These are phyloP conservation scores for Podospora tetraspora DNA, from an alignment of 495 filamentous ascomycete genomes.

Conservation along the genomic window DNA sequence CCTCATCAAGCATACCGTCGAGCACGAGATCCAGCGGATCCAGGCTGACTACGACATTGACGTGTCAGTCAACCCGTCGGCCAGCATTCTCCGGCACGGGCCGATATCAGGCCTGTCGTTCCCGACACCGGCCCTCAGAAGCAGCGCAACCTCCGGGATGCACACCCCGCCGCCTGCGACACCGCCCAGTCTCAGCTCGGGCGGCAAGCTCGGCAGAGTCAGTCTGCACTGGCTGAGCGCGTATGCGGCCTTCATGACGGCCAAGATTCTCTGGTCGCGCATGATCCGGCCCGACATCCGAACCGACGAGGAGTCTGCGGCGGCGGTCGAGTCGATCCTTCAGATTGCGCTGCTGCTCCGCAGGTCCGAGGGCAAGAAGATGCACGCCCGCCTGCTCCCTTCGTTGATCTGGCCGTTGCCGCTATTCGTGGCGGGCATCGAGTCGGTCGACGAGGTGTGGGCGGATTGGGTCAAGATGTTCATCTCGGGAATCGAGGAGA, in stretches of 20 bases:
- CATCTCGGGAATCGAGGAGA: conserved; percentile 10
- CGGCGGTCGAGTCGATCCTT: conserved; percentile 18
- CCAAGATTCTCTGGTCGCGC: conserved; percentile 23
- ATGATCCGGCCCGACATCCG: conserved; percentile 10
- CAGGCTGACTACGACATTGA: conserved; percentile 21
- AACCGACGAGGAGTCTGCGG: conserved; percentile 15
- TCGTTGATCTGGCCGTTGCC: conserved; percentile 28
- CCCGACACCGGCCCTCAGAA: background rate
- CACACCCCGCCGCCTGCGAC: background rate
- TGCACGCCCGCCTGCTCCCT: conserved; percentile 3
- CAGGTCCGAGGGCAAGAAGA: conserved; percentile 5
- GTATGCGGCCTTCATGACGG: conserved; percentile 19
- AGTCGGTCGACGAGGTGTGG: conserved; percentile 28
- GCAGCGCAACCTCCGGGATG: background rate
- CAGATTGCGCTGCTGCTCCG: conserved; percentile 20
- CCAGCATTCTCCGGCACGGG: conserved; percentile 7
- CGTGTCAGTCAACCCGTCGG: conserved; percentile 14
- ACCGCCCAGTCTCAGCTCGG: background rate
- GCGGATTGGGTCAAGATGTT: conserved; percentile 27
- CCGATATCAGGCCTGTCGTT: background rate
- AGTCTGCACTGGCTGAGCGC: conserved; percentile 18
- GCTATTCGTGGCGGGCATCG: conserved; percentile 28
- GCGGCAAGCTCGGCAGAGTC: conserved; percentile 7
- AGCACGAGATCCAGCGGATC: conserved; percentile 16
- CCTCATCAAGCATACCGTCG: conserved; percentile 11